Conservation (phyloP, 176 grass and related monocot genomes). For the Hyparrhenia diplandra region DNA sequence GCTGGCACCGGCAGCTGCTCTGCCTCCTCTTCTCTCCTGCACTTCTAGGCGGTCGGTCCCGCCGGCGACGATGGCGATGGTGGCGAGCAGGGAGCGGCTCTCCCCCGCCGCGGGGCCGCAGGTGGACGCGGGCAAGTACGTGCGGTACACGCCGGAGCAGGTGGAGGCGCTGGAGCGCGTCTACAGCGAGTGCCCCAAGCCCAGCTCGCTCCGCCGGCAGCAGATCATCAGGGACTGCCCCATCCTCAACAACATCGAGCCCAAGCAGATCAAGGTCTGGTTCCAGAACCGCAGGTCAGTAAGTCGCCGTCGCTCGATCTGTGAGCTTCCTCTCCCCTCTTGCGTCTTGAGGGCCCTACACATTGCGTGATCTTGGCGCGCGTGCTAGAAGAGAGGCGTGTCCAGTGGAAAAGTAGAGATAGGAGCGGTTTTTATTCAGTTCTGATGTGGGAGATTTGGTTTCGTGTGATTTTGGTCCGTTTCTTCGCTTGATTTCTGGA, state of each 20-base stretch:
- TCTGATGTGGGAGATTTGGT: background rate
- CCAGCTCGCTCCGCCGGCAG: slow-evolving; percentile 77
- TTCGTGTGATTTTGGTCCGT: background rate
- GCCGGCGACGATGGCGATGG: slow-evolving; percentile 50
- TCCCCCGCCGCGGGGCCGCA: slow-evolving; percentile 38
- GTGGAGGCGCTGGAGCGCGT: slow-evolving; percentile 98
- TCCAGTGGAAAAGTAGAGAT: background rate
- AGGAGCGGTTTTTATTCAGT: background rate
- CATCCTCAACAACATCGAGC: slow-evolving; percentile 92
- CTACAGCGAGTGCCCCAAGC: slow-evolving; percentile 96
- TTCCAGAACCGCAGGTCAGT: slow-evolving; percentile 95
- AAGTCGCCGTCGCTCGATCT: background rate
- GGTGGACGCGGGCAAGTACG: slow-evolving; percentile 95
- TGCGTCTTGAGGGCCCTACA: background rate
- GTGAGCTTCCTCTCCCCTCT: background rate
- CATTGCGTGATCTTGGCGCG: background rate
- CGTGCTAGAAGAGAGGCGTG: background rate
- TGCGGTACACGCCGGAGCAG: slow-evolving; percentile 96
- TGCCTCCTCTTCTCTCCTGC: background rate
- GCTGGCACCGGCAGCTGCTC: background rate
- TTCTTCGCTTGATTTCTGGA: background rate
- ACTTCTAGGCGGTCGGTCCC: background rate
- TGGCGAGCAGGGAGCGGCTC: slow-evolving; percentile 35
- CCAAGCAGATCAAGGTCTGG: slow-evolving; percentile 99
- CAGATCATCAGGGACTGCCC: slow-evolving; percentile 92